A percentile compares a stretch with the other conserved stretches of the same genome.
Conservation (phyloP, 352 stramenopile genomes). For the Globisporangium paroecandrum region DNA sequence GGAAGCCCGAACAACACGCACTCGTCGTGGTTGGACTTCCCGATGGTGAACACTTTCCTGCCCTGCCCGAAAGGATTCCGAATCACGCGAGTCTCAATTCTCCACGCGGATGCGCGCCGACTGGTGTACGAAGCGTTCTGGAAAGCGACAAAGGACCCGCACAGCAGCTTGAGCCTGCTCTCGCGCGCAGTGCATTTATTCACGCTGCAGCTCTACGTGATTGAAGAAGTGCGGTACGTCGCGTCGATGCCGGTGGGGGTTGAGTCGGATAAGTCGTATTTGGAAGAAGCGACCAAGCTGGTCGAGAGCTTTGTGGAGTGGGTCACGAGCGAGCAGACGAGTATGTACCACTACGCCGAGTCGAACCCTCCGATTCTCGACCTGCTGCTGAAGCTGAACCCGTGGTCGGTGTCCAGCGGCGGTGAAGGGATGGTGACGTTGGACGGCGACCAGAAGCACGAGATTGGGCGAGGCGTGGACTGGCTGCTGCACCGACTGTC, state of each 20-base stretch:
- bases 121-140: constrained; percentile 74
- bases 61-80: constrained; percentile 62
- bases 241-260: constrained; percentile 42
- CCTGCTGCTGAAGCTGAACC: constrained; percentile 68
- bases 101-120: constrained; percentile 52
- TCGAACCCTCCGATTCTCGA: constrained; percentile 44
- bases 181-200: constrained; percentile 76
- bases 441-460: constrained; percentile 81
- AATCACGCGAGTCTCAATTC: constrained; percentile 51
- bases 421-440: constrained; percentile 56
- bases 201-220: constrained; percentile 79
- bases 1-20: constrained; percentile 57
- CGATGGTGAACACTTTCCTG: constrained; percentile 79
- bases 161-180: constrained; percentile 61
- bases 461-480: constrained; percentile 74
- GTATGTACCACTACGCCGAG: constrained; percentile 25
- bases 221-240: constrained; percentile 70
- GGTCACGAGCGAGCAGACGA: constrained; percentile 46
- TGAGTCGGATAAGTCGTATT: constrained; percentile 41
- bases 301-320: constrained; percentile 58
- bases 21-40: constrained; percentile 77
- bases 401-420: constrained; percentile 55
- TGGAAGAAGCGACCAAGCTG: constrained; percentile 37
- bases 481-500: constrained; percentile 72
- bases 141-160: constrained; percentile 50